These are phyloP conservation scores for Fusarium torreyae DNA, from an alignment of 2,329 filamentous ascomycete species.

Conservation along the genomic window DNA sequence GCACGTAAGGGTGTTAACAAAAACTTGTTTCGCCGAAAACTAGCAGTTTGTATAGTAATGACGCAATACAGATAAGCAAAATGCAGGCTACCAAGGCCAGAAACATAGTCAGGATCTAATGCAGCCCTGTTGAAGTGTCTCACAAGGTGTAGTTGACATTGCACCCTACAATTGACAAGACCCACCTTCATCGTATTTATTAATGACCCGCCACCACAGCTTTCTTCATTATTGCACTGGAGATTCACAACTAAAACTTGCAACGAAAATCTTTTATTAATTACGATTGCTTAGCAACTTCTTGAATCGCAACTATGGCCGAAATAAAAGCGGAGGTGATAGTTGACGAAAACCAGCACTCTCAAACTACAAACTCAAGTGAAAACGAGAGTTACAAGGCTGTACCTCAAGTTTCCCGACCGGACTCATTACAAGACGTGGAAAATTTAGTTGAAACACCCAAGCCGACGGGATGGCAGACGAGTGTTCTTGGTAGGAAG, in stretches of 20 bases:
- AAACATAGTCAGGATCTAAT: too few species aligned
- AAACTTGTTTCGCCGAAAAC: too few species aligned
- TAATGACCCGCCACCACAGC: too few species aligned
- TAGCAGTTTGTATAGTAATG: too few species aligned
- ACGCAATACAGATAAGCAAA: too few species aligned
- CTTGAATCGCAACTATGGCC: neutral
- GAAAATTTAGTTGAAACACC: accelerated
- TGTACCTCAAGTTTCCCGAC: neutral
- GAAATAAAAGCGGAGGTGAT: neutral
- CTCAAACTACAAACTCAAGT: neutral
- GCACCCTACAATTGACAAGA: neutral
- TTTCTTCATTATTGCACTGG: too few species aligned
- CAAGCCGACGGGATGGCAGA: neutral
- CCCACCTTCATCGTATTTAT: neutral
- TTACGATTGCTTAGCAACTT: neutral
- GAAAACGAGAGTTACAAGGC: accelerated
- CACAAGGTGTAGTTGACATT: too few species aligned
- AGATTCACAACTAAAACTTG: too few species aligned
- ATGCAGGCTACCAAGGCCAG: too few species aligned
- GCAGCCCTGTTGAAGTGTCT: too few species aligned
- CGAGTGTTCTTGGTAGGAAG: neutral
- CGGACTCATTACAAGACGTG: accelerated
- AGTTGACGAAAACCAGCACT: neutral
- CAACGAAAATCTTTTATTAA: too few species aligned
- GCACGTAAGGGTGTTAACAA: too few species aligned